These are phyloP conservation scores for Aspergillus sp. DNA, from an alignment of 2,329 filamentous ascomycete species.

Conservation along the genomic window DNA sequence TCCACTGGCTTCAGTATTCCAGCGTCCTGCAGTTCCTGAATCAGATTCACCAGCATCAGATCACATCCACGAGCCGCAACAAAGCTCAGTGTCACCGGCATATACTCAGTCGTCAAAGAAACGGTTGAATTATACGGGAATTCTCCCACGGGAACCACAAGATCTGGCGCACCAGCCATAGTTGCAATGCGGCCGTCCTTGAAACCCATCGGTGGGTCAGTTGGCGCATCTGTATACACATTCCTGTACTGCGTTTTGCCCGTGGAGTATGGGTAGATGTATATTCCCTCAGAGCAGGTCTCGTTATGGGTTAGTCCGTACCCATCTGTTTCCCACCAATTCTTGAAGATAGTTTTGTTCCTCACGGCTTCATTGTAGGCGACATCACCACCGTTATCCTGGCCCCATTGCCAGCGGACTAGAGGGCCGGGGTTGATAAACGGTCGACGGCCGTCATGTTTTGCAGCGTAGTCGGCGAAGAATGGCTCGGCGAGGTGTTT, in stretches of 20 bases:
- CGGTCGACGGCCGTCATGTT: slow-evolving; percentile 24
- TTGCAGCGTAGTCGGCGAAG: slow-evolving; percentile 25
- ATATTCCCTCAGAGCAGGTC: background rate
- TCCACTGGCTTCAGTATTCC: slow-evolving; percentile 26
- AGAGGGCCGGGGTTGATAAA: slow-evolving; percentile 32
- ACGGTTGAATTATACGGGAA: background rate
- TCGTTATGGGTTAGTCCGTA: background rate
- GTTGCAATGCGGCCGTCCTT: slow-evolving; percentile 17
- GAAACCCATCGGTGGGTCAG: slow-evolving; percentile 3
- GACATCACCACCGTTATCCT: slow-evolving; percentile 14
- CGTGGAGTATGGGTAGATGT: background rate
- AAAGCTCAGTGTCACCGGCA: slow-evolving; percentile 33
- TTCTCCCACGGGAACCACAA: slow-evolving; percentile 25
- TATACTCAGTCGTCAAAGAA: slow-evolving; percentile 25
- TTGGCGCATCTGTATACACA: background rate
- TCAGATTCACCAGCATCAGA: slow-evolving; percentile 29
- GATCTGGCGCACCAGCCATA: slow-evolving; percentile 28
- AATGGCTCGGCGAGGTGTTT: slow-evolving; percentile 22
- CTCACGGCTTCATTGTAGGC: slow-evolving; percentile 25
- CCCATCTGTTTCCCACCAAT: background rate
- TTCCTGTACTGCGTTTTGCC: background rate
- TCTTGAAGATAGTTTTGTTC: slow-evolving; percentile 34
- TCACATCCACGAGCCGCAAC: slow-evolving; percentile 33
- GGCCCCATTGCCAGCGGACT: slow-evolving; percentile 22
- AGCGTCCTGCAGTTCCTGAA: slow-evolving; percentile 24